Evolutionary conservation across 2,329 filamentous ascomycete genomes (phyloP).

Genomic region (Colletotrichum incanum): DNA sequence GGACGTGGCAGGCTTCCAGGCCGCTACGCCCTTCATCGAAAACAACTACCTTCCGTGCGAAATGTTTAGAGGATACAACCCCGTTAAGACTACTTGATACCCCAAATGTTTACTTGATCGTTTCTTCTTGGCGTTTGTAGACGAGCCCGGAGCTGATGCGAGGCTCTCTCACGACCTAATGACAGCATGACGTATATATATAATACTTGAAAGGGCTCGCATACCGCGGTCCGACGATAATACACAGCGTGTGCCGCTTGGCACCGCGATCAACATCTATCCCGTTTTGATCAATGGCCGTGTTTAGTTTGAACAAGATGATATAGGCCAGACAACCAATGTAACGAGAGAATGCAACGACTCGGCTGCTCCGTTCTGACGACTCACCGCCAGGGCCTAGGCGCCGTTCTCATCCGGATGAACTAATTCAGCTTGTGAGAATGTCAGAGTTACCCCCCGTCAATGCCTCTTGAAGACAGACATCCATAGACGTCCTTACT

Average conservation of each 20-base stretch:
- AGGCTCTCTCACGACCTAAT: constrained; percentile 18
- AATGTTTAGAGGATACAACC: constrained; percentile 42
- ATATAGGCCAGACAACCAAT: neutral
- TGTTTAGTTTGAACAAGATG: no score
- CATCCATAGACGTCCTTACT: neutral
- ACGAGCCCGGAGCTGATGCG: neutral
- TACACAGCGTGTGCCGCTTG: constrained; percentile 6
- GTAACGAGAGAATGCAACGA: no score
- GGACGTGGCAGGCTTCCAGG: constrained; percentile 42
- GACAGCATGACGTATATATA: constrained; percentile 23
- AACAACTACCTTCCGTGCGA: constrained; percentile 45
- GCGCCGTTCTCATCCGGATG: no score
- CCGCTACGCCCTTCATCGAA: constrained; percentile 44
- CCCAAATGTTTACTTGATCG: neutral
- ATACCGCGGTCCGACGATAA: neutral
- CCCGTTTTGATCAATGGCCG: neutral
- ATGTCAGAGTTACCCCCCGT: neutral
- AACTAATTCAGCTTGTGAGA: neutral
- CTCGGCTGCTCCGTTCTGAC: no score
- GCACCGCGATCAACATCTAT: neutral
- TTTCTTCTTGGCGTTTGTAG: neutral
- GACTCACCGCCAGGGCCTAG: no score
- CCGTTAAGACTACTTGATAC: constrained; percentile 41
- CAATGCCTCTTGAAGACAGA: neutral
- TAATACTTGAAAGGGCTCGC: neutral